phyloP scores from a whole-genome alignment of 2,329 filamentous ascomycete genomes.

The Aspergillus tanneri region DNA sequence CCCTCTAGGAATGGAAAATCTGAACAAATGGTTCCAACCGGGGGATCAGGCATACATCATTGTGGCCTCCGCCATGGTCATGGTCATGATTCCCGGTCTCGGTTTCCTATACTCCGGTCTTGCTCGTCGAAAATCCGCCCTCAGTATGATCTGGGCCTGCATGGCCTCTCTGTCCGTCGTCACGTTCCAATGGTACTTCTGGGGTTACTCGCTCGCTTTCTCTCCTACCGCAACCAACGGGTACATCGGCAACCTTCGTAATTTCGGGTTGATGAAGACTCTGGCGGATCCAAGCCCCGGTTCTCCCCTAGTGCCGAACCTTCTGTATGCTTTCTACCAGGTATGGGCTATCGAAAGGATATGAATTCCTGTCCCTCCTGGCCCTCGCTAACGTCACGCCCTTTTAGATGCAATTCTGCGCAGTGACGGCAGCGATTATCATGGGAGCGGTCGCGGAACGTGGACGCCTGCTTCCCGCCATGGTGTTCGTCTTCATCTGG shows the following conservation, averaged over 20 bases:
- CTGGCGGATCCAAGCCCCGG: constrained; percentile 82
- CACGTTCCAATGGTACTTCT: constrained; percentile 99
- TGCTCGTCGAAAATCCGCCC: constrained; percentile 93
- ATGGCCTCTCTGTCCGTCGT: constrained; percentile 91
- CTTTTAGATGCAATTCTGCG: constrained; percentile 89
- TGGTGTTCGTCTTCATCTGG: constrained; percentile 97
- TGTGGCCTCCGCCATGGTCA: constrained; percentile 83
- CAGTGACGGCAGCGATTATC: constrained; percentile 85
- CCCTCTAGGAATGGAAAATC: constrained; percentile 69
- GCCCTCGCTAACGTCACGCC: background rate
- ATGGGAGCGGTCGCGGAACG: constrained; percentile 92
- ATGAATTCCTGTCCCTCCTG: background rate
- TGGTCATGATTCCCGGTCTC: constrained; percentile 95
- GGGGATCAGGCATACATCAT: constrained; percentile 96
- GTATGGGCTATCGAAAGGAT: constrained; percentile 45
- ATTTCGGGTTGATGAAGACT: constrained; percentile 85
- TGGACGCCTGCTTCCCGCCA: constrained; percentile 84
- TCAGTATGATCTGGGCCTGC: constrained; percentile 95
- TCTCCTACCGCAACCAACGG: constrained; percentile 76
- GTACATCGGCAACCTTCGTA: constrained; percentile 85
- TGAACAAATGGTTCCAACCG: constrained; percentile 92
- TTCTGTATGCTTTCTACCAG: constrained; percentile 94
- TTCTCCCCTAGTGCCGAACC: constrained; percentile 80
- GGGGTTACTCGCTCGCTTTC: constrained; percentile 96
- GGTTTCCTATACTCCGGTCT: constrained; percentile 97